Conservation (phyloP, 495 filamentous ascomycete species). For the Aspergillus funiculosus region DNA sequence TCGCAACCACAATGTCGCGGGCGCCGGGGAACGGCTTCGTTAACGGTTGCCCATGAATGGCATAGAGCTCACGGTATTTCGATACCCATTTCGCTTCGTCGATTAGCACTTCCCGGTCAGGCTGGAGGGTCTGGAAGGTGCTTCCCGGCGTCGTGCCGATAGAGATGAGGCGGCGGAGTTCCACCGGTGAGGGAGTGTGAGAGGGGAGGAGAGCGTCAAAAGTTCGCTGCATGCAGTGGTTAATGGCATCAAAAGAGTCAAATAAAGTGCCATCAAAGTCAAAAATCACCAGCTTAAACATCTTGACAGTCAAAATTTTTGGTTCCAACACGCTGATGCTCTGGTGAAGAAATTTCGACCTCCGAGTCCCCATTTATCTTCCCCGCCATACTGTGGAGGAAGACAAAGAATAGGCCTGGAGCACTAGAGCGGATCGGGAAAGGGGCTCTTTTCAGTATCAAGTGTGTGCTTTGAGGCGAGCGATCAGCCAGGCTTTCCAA, state of each 20-base stretch:
- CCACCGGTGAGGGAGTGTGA: neutral
- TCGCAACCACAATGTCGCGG: slow-evolving; percentile 11
- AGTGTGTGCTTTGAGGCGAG: too few relatives aligned
- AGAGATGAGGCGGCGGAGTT: slow-evolving; percentile 9
- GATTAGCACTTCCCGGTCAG: slow-evolving; percentile 2
- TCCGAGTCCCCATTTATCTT: too few relatives aligned
- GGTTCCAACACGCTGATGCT: too few relatives aligned
- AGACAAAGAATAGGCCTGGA: too few relatives aligned
- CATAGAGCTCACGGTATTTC: slow-evolving; percentile 24
- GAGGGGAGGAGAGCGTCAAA: slow-evolving; percentile 19
- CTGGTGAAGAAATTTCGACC: too few relatives aligned
- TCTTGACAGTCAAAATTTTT: too few relatives aligned
- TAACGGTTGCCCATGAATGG: slow-evolving; percentile 21
- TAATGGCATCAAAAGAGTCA: slow-evolving; percentile 17
- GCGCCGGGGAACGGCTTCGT: slow-evolving; percentile 24
- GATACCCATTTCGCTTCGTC: slow-evolving; percentile 14
- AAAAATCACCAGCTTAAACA: slow-evolving; percentile 12
- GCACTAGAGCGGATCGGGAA: too few relatives aligned
- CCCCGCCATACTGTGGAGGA: too few relatives aligned
- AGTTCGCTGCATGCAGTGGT: slow-evolving; percentile 14
- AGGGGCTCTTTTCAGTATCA: too few relatives aligned
- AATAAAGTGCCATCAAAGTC: slow-evolving; percentile 17
- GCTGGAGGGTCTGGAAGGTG: slow-evolving; percentile 11
- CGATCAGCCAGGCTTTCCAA: too few relatives aligned
- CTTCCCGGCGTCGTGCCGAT: neutral